These are phyloP conservation scores for Meyerozyma elateridarum DNA, from an alignment of 1,139 yeast genomes.

Conservation along the genomic window DNA sequence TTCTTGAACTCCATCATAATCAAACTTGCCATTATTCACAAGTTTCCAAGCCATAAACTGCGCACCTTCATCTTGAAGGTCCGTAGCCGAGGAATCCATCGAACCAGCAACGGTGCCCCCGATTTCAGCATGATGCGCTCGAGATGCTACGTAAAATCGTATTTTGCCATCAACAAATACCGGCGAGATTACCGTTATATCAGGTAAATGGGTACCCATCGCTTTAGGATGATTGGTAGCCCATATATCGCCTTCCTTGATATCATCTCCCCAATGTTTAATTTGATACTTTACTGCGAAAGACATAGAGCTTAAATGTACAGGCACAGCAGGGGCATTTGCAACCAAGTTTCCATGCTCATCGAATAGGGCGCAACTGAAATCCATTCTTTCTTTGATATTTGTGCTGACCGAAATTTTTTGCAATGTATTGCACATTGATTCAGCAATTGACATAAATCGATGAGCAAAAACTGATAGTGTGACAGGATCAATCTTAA, in stretches of 20 bases:
- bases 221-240: constrained; percentile 19
- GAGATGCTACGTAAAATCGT: constrained; percentile 57
- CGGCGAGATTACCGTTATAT: constrained; percentile 18
- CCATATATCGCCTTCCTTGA: constrained; percentile 18
- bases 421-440: constrained; percentile 21
- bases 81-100: constrained; percentile 59
- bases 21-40: constrained; percentile 52
- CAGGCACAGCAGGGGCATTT: constrained; percentile 21
- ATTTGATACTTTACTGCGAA: constrained; percentile 17
- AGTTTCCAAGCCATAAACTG: constrained; percentile 52
- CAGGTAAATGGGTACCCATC: constrained; percentile 21
- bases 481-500: constrained; percentile 19
- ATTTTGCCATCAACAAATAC: constrained; percentile 29
- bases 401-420: constrained; percentile 20
- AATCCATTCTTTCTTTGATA: constrained; percentile 22
- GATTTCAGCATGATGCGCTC: constrained; percentile 68
- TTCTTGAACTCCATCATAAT: constrained; percentile 44
- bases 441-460: constrained; percentile 21
- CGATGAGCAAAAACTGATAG: constrained; percentile 19
- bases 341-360: constrained; percentile 17
- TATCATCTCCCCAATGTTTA: constrained; percentile 14
- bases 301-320: constrained; percentile 21
- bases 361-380: constrained; percentile 27
- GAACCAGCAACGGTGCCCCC: constrained; percentile 68
- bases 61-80: constrained; percentile 62